phyloP scores from a whole-genome alignment of 805 yeast species.

The Saccharomycopsis sp. region DNA sequence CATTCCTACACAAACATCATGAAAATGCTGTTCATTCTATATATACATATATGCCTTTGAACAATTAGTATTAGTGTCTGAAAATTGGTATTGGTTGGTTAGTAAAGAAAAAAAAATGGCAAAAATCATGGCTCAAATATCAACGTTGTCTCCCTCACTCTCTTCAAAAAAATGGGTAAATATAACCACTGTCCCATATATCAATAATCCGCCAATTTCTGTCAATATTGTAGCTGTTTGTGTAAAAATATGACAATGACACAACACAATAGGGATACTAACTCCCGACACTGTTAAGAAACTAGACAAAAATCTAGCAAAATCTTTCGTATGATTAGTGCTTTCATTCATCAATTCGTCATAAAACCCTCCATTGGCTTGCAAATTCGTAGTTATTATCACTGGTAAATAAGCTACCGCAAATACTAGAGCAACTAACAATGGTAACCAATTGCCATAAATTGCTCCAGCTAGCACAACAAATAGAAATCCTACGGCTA shows the following conservation, averaged over 20 bases:
- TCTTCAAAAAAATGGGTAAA: slow-evolving; percentile 15
- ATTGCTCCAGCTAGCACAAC: slow-evolving; percentile 20
- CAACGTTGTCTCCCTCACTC: slow-evolving; percentile 8
- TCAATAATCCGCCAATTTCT: slow-evolving; percentile 17
- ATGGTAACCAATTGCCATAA: slow-evolving; percentile 19
- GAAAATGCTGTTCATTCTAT: too few species aligned
- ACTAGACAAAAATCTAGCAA: slow-evolving; percentile 14
- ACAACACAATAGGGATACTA: slow-evolving; percentile 13
- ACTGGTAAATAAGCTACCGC: slow-evolving; percentile 18
- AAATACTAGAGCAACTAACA: slow-evolving; percentile 12
- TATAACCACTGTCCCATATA: slow-evolving; percentile 15
- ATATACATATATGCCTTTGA: too few species aligned
- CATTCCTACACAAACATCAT: too few species aligned
- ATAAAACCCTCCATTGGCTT: slow-evolving; percentile 13
- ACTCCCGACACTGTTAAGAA: slow-evolving; percentile 16
- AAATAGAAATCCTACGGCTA: slow-evolving; percentile 19
- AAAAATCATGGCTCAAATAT: too few species aligned
- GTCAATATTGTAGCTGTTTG: slow-evolving; percentile 15
- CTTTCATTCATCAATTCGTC: slow-evolving; percentile 19
- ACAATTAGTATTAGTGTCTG: too few species aligned
- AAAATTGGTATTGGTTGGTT: too few species aligned
- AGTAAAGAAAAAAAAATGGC: too few species aligned
- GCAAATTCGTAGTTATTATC: slow-evolving; percentile 7
- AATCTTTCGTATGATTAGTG: slow-evolving; percentile 11
- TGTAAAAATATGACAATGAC: slow-evolving; percentile 14